Base-by-base conservation (phyloP, 371 early-diverging fungal genomes). In the Syncephalastrum sp. region DNA sequence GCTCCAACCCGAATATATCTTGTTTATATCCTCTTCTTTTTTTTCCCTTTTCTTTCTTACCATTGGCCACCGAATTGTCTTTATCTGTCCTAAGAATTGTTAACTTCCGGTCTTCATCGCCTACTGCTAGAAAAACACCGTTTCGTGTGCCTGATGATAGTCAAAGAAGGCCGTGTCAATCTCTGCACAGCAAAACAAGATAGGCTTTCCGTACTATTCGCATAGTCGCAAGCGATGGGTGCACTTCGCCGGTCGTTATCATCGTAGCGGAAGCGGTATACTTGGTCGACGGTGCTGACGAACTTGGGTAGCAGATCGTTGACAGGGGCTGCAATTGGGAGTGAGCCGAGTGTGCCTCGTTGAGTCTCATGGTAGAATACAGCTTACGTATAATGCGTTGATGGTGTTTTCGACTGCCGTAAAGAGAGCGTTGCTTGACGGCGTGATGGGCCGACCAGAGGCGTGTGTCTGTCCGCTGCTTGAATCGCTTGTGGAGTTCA, bases 61-160 rank as follows among this genome's bases (percentile, higher is more conserved):
- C 56, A 21, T 64, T 54, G 6, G 70, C 68, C 3, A 57, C 25
- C 10, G 69, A 52, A 44, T 72, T 79, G 21, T 69, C 69, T 23
- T 69, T 64, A 29, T 70, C 72, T 1, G 89, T 81, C 53, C 84
- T 65, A 14, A 88, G 50, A 2, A 88, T 43, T 3, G 75, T 62
- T 2, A 86, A 54, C 7, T 67, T 68, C n/a, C 87, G 84, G 14
- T 77, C 82, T 63, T 89, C 89, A 55, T 89, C 87, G 8, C 79
- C 80, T n/a, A 84, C 81, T 7, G 89, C 87, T 43, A 88, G 44
- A 13, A 72, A 47, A 46, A 78, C 70, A 8, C 84, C 84, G 19
- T 29, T 29, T 7, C 29, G 29, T 29, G 29, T 29, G 29, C 7
- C 29, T 29, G 29, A 3, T 29, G 29, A 29, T 29, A 3, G 29